Conservation (phyloP, 129 eudicot species). For the Scalesia atractyloides region DNA sequence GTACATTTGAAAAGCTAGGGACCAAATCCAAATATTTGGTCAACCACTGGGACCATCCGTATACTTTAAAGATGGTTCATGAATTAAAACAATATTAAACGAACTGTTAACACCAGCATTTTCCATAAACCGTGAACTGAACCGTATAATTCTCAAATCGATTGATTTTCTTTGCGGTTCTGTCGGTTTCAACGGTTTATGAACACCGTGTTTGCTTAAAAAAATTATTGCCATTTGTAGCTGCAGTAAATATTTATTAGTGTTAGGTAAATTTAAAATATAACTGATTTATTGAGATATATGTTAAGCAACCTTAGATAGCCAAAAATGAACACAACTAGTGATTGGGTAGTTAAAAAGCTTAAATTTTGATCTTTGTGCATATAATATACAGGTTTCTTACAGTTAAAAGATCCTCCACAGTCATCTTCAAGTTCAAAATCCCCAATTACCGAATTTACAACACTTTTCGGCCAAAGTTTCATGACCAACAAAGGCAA, state of each 20-base stretch:
- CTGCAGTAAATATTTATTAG: neutral
- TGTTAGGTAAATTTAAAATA: neutral
- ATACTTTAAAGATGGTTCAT: neutral
- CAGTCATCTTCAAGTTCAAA: conserved; percentile 51
- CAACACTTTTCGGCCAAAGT: conserved; percentile 60
- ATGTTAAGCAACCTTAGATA: neutral
- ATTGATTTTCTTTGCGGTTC: neutral
- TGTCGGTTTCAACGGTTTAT: neutral
- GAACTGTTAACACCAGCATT: neutral
- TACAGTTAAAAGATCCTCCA: conserved; percentile 81
- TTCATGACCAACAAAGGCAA: conserved; percentile 47
- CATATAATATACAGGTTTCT: conserved; percentile 57
- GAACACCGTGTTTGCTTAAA: neutral
- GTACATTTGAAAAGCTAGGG: no score
- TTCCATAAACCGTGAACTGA: neutral
- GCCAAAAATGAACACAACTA: neutral
- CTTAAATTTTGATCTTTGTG: neutral
- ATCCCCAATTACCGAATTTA: conserved; percentile 43
- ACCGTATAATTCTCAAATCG: neutral
- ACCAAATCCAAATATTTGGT: no score
- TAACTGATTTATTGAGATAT: neutral
- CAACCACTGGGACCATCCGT: no score
- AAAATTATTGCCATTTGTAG: neutral
- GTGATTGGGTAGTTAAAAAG: neutral
- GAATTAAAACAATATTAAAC: neutral